Evolutionary conservation across 2,329 filamentous ascomycete species (phyloP).

Genomic region (Aspergillus piperis): DNA sequence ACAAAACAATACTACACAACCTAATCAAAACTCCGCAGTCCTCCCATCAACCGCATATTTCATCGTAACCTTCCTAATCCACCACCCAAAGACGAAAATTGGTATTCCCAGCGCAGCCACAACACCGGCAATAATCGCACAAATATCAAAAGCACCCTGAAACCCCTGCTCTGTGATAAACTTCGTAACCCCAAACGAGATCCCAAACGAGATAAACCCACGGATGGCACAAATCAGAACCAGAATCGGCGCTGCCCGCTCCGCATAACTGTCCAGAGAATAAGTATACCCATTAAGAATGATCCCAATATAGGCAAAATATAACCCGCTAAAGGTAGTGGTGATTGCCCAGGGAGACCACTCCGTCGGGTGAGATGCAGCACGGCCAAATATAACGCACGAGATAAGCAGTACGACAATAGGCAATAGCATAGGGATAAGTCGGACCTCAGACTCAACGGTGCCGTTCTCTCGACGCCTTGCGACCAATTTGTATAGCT

Average conservation of each 20-base stretch:
- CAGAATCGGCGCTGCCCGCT: constrained; percentile 13
- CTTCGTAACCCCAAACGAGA: constrained; percentile 13
- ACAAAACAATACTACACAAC: background rate
- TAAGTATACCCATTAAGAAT: constrained; percentile 11
- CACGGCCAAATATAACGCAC: constrained; percentile 11
- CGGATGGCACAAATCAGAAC: constrained; percentile 14
- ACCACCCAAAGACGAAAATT: constrained; percentile 9
- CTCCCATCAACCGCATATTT: constrained; percentile 3
- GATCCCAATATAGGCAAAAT: constrained; percentile 11
- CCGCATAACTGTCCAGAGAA: constrained; percentile 12
- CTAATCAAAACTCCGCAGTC: background rate
- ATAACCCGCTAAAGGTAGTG: constrained; percentile 11
- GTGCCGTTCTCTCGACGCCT: background rate
- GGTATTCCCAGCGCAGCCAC: constrained; percentile 8
- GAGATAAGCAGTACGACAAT: constrained; percentile 6
- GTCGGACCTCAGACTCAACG: constrained; percentile 9
- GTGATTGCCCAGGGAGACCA: constrained; percentile 13
- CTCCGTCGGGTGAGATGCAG: background rate
- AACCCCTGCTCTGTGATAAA: constrained; percentile 5
- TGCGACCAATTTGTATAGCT: constrained; percentile 4
- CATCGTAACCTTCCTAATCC: background rate
- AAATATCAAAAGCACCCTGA: constrained; percentile 2
- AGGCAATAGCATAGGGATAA: constrained; percentile 6
- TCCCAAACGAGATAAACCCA: constrained; percentile 13
- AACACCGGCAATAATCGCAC: constrained; percentile 10